Conservation (phyloP, 2,329 filamentous ascomycete genomes). For the Trichoderma pleuroti region DNA sequence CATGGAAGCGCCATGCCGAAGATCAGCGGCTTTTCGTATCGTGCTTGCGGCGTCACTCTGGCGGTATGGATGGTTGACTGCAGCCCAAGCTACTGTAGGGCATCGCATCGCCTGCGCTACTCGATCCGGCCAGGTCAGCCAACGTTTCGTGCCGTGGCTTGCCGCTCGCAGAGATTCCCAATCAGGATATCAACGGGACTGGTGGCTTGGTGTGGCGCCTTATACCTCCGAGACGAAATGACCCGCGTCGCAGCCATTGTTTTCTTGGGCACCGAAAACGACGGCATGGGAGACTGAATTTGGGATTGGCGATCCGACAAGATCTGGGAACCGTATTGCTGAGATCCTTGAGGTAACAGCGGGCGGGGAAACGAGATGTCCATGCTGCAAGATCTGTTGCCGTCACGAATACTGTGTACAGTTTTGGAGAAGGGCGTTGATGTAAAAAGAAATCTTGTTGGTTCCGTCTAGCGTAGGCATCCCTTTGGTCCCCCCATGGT, state of each 20-base stretch:
- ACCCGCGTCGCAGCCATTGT: background rate
- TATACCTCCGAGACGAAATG: constrained; percentile 1
- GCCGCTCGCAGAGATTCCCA: constrained; percentile 10
- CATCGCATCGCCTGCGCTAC: constrained; percentile 10
- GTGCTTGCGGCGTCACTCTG: background rate
- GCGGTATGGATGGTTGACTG: background rate
- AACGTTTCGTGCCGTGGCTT: constrained; percentile 2
- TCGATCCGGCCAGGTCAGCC: constrained; percentile 2
- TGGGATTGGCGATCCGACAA: background rate
- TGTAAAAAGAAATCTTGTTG: constrained; percentile 6
- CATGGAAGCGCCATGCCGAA: background rate
- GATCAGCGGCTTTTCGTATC: background rate
- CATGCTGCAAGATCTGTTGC: constrained; percentile 11
- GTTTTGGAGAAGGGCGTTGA: background rate
- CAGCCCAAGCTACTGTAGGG: background rate
- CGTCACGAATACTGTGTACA: constrained; percentile 6
- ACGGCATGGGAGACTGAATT: background rate
- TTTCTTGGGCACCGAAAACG: background rate
- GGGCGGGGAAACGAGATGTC: constrained; percentile 12
- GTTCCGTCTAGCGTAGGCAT: background rate
- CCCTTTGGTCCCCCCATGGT: background rate
- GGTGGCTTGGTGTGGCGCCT: constrained; percentile 7
- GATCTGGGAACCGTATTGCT: background rate
- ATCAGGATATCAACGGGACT: background rate
- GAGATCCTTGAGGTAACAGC: constrained; percentile 12